phyloP scores from a whole-genome alignment of 2,329 filamentous ascomycete genomes.

The Fusarium sarcochroum region DNA sequence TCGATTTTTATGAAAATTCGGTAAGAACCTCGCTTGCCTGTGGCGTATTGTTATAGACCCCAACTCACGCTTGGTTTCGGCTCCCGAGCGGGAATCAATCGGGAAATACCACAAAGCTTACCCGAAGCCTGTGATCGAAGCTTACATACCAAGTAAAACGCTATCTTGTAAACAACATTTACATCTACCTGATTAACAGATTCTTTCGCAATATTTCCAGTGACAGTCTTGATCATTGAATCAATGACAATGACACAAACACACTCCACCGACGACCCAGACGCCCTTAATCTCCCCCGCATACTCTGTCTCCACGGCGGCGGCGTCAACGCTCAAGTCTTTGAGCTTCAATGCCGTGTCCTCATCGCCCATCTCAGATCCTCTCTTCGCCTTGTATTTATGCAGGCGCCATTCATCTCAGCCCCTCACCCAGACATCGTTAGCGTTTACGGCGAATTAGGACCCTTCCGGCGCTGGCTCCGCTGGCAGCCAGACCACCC shows the following conservation, averaged over 20 bases:
- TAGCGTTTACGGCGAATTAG: slow-evolving; percentile 74
- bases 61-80: slow-evolving; percentile 18
- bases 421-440: slow-evolving; percentile 73
- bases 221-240: not conserved
- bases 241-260: slow-evolving; percentile 40
- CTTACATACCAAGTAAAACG: slow-evolving; percentile 17
- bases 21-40: not conserved
- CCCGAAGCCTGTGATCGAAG: slow-evolving; percentile 22
- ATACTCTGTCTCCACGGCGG: slow-evolving; percentile 88
- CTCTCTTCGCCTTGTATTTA: slow-evolving; percentile 79
- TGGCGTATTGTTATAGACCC: not conserved
- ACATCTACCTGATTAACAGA: not conserved
- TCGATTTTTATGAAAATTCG: not conserved
- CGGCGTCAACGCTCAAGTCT: slow-evolving; percentile 79
- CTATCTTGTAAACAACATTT: slow-evolving; percentile 1
- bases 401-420: slow-evolving; percentile 76
- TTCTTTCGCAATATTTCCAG: not conserved
- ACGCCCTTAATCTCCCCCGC: slow-evolving; percentile 65
- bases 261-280: slow-evolving; percentile 8
- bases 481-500: slow-evolving; percentile 73
- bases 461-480: slow-evolving; percentile 75
- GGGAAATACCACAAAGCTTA: slow-evolving; percentile 29
- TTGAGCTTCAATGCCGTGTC: slow-evolving; percentile 75
- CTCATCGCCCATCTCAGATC: slow-evolving; percentile 62
- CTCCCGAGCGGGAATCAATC: slow-evolving; percentile 24